Evolutionary conservation across 768 basidiomycete species (phyloP), one percentile per base, ranked within the genome.

Genomic region (Neoboletus subvelutipes): DNA sequence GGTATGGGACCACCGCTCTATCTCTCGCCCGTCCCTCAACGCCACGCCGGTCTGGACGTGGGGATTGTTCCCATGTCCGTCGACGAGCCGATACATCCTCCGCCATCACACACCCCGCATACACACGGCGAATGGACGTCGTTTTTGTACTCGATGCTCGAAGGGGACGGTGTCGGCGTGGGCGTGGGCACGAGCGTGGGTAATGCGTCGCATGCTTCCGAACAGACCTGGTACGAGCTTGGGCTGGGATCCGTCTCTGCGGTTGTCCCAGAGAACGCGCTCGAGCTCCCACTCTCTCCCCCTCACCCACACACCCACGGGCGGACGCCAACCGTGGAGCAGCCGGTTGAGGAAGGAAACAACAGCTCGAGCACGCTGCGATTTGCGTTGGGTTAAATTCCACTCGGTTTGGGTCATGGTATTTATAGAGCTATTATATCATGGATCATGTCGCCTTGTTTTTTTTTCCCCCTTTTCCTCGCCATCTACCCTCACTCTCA

Each of bases 111-210:
- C 22, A 40, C 62, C 1, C 31, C 50, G 0, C 62, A 57, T 11
- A 40, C 65, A 0, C 62, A 60, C 10, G 70, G 70, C 13, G 70
- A 71, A 41, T 71, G 70, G 70, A 71, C 70, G 0, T 71, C 71
- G 5, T 73, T 71, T 45, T 53, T 71, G 26, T 70, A 71, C 41
- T 71, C 70, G 15, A 66, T 71, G 70, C 71, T 71, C 31, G 70
- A 71, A 28, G 67, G 71, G 15, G 71, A 73, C 22, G 65, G 62
- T 3, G 61, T 64, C 3, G 62, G 61, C 9, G 62, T 55, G 1
- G 56, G 60, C 5, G 45, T 61, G 3, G 61, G 55, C 5, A 39
- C 54, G 2, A 51, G 55, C 7, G 45, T 61, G 4, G 62, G 55
- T 2, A 42, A 40, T 2, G 24, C 46, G 1, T 43, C 50, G 6